These are phyloP conservation scores for Mollisiaceae sp. DNA, from an alignment of 2,329 filamentous ascomycete genomes.

Conservation along the genomic window DNA sequence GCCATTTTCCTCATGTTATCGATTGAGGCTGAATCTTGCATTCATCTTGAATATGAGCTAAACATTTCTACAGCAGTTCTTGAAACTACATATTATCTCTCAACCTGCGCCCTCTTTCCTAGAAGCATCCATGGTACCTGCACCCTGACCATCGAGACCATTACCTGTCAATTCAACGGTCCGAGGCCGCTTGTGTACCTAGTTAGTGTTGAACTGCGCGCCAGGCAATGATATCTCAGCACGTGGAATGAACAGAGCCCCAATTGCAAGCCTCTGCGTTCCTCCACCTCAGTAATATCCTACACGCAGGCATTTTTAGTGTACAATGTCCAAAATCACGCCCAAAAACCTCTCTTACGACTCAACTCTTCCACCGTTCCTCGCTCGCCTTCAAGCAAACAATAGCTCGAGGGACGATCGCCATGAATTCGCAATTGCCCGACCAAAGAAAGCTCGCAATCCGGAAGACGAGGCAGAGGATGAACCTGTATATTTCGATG, in stretches of 20 bases:
- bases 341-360: constrained; percentile 74
- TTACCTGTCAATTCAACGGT: neutral
- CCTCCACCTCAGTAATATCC: neutral
- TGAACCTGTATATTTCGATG: constrained; percentile 75
- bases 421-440: constrained; percentile 44
- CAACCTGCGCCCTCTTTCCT: neutral
- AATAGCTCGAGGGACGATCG: constrained; percentile 52
- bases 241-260: constrained; percentile 16
- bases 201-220: constrained; percentile 8
- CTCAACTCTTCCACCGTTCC: constrained; percentile 63
- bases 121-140: neutral
- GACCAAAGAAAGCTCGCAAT: constrained; percentile 55
- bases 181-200: constrained; percentile 8
- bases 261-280: constrained; percentile 1
- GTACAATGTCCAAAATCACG: constrained; percentile 61
- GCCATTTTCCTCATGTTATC: constrained; percentile 18
- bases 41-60: neutral
- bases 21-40: constrained; percentile 32
- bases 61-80: neutral
- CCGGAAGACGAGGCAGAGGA: constrained; percentile 77
- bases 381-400: constrained; percentile 61
- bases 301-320: neutral
- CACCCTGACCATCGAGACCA: neutral
- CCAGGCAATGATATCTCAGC: constrained; percentile 15
- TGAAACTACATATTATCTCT: neutral